Base-by-base conservation (phyloP, 306 rosid genomes). In the Pyrus communis region DNA sequence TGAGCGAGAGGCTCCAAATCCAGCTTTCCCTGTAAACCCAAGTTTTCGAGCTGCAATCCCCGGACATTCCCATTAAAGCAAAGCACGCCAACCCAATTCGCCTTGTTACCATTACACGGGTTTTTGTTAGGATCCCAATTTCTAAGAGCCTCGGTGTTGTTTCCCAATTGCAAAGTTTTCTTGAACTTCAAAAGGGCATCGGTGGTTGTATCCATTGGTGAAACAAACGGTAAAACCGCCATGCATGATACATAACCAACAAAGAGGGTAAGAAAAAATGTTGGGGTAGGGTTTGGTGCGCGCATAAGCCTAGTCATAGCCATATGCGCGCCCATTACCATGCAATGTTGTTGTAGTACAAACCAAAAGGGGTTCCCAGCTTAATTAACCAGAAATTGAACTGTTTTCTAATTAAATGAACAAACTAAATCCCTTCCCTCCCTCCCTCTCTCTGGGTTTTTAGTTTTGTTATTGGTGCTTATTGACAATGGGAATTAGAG, bases 251-350 rank as follows among this genome's bases (percentile, higher is more conserved):
- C 12, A 38, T 81, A 28, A n/a, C 70, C 11, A 30, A 84, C 67
- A 42, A 78, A 19, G 33, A 62, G 6, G 65, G n/a, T 6, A 28
- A 67, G 8, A 25, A 67, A 19, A 15, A 46, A n/a, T 30, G 27
- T 45, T 31, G 74, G 81, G 71, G 33, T 54, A 28, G 75, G 80
- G 71, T 73, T 52, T 73, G 88, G 97, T 87, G 92, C 97, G 97
- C 98, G 96, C 96, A 81, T 87, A 79, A 69, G 87, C 85, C 40
- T 76, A 69, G 79, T 77, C 78, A 70, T 79, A 96, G 80, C 82
- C 79, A 73, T 79, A 96, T 89, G 96, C 97, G 90, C 97, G 86
- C 96, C 97, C 97, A 85, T 88, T 74, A 75, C 79, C 89, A 61
- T 68, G 45, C 28, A 73, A 25, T 49, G 21, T 15, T 17, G 49